Percentiles rank a stretch among this genome's conserved stretches.
These are phyloP conservation scores for Capronia epimyces DNA, from an alignment of 2,329 filamentous ascomycete species.

Conservation along the genomic window DNA sequence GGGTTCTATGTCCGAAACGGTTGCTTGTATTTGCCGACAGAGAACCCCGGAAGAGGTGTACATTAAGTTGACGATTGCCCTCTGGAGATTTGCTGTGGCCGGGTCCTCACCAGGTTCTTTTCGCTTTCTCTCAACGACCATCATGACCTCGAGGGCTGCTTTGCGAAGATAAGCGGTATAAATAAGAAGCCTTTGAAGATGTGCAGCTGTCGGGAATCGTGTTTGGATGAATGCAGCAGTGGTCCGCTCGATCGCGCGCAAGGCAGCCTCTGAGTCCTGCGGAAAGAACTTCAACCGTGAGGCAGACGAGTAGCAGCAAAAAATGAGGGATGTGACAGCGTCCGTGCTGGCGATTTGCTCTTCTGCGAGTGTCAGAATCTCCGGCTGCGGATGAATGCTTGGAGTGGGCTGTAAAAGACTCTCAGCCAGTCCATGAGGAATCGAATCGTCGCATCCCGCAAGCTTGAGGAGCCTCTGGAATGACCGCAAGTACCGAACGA, in stretches of 20 bases:
- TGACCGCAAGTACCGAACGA: not conserved
- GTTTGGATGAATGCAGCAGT: slow-evolving; percentile 1
- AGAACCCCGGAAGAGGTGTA: slow-evolving; percentile 10
- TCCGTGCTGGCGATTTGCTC: slow-evolving; percentile 1
- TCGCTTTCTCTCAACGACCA: not conserved
- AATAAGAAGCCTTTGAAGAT: slow-evolving; percentile 12
- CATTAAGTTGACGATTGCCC: slow-evolving; percentile 1
- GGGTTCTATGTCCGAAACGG: not conserved
- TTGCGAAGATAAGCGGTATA: slow-evolving; percentile 16
- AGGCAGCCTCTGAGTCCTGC: not conserved
- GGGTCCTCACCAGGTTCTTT: not conserved
- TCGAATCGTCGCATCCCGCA: not conserved
- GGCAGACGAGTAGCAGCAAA: slow-evolving; percentile 9
- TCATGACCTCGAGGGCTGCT: slow-evolving; percentile 5
- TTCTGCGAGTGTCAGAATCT: slow-evolving; percentile 9
- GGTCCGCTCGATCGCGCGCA: slow-evolving; percentile 2
- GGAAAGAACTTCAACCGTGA: slow-evolving; percentile 7
- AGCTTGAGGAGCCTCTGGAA: slow-evolving; percentile 7
- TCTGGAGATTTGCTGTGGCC: not conserved
- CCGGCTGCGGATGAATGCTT: not conserved
- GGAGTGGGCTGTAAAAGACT: slow-evolving; percentile 2
- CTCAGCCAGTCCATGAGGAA: slow-evolving; percentile 12
- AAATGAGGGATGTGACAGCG: not conserved
- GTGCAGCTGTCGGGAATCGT: not conserved
- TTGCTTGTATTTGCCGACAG: not conserved